These are phyloP conservation scores for Suillus cothurnatus DNA, from an alignment of 768 basidiomycete genomes.

Conservation along the genomic window DNA sequence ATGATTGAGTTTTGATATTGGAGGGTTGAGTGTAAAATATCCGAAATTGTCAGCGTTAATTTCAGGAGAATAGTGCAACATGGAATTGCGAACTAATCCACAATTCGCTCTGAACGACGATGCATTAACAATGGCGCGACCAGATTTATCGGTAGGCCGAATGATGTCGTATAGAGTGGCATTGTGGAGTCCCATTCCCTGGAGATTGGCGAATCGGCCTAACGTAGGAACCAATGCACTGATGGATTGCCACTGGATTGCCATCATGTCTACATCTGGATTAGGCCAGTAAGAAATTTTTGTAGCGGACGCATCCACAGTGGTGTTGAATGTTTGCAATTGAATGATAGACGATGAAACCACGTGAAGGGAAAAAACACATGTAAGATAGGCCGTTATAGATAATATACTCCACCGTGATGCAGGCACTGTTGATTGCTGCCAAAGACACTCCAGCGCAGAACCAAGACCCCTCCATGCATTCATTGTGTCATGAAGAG, in stretches of 20 bases:
- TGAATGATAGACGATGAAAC: slow-evolving; percentile 25
- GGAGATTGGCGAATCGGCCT: not conserved
- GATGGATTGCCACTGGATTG: slow-evolving; percentile 5
- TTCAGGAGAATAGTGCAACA: not conserved
- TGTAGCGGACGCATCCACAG: not conserved
- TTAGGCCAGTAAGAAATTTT: slow-evolving; percentile 15
- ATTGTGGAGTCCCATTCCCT: slow-evolving; percentile 13
- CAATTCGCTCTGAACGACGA: slow-evolving; percentile 14
- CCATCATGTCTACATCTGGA: not conserved
- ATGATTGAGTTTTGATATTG: slow-evolving; percentile 3
- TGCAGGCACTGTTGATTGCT: slow-evolving; percentile 15
- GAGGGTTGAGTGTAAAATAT: not conserved
- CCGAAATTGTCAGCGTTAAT: not conserved
- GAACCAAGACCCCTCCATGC: slow-evolving; percentile 29
- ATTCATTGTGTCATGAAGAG: slow-evolving; percentile 19
- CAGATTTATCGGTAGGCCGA: not conserved
- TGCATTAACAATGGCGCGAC: slow-evolving; percentile 16
- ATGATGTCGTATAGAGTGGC: slow-evolving; percentile 19
- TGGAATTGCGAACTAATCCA: slow-evolving; percentile 12
- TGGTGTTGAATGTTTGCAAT: slow-evolving; percentile 16
- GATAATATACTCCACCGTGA: slow-evolving; percentile 17
- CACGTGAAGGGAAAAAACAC: slow-evolving; percentile 22
- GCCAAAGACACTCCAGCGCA: slow-evolving; percentile 18
- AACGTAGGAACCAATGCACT: slow-evolving; percentile 5
- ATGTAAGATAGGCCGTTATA: slow-evolving; percentile 19